phyloP scores from a whole-genome alignment of 2,329 filamentous ascomycete genomes.

The Rhinocladiella similis region DNA sequence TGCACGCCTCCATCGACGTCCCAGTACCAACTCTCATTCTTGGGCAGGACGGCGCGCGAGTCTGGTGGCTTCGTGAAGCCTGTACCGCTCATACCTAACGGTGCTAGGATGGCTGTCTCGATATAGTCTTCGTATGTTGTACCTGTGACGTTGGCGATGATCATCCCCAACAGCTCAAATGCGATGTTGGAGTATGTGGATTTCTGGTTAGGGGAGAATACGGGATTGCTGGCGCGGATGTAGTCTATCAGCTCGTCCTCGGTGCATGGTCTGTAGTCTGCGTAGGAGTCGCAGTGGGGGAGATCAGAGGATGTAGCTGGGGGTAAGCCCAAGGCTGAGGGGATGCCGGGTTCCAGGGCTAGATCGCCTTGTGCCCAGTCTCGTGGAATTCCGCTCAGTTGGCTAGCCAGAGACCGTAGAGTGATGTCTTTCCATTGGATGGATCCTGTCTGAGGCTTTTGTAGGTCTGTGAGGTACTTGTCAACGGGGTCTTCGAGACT shows the following conservation, averaged over 20 bases:
- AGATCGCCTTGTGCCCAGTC: constrained; percentile 31
- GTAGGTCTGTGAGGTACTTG: constrained; percentile 26
- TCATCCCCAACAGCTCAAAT: constrained; percentile 33
- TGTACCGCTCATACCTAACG: constrained; percentile 21
- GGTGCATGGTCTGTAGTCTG: constrained; percentile 20
- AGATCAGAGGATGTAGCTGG: constrained; percentile 11
- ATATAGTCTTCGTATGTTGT: constrained; percentile 31
- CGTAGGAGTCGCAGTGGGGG: constrained; percentile 19
- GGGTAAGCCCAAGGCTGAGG: constrained; percentile 22
- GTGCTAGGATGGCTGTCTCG: constrained; percentile 21
- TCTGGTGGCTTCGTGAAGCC: constrained; percentile 25
- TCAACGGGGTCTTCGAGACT: constrained; percentile 31
- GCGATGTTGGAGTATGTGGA: constrained; percentile 33
- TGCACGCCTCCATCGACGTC: constrained; percentile 44
- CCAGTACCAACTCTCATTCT: constrained; percentile 35
- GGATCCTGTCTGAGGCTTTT: constrained; percentile 3
- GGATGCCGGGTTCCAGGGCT: constrained; percentile 6
- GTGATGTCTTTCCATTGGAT: constrained; percentile 33
- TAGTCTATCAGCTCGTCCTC: constrained; percentile 14
- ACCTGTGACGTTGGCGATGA: constrained; percentile 31
- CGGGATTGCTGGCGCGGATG: constrained; percentile 12
- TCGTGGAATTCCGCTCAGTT: constrained; percentile 32
- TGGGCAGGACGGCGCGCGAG: constrained; percentile 27
- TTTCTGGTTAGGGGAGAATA: constrained; percentile 31
- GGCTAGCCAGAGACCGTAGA: constrained; percentile 29